phyloP scores from a whole-genome alignment of 768 basidiomycete genomes.

The Omphalotus guepiniiformis region DNA sequence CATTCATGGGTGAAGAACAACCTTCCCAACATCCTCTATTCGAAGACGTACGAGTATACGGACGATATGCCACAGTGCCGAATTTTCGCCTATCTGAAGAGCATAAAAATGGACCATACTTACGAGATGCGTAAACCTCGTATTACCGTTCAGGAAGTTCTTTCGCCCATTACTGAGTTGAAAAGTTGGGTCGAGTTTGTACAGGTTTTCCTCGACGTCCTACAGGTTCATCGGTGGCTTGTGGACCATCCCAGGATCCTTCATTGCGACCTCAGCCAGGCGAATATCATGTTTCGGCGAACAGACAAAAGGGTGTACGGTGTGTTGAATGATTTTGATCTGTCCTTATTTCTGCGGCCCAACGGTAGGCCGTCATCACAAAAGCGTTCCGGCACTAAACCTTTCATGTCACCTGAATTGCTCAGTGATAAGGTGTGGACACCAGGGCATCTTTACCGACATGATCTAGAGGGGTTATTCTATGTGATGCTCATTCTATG shows the following conservation, averaged over 20 bases:
- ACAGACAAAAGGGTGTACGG: not conserved
- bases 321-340: constrained; percentile 4
- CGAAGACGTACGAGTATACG: not conserved
- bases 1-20: constrained; percentile 1
- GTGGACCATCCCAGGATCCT: not conserved
- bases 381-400: not conserved
- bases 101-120: not conserved
- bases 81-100: not conserved
- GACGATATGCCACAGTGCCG: not conserved
- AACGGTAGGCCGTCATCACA: not conserved
- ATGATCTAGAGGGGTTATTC: not conserved
- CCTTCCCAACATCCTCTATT: not conserved
- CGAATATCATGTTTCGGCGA: not conserved
- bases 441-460: not conserved
- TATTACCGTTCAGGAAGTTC: not conserved
- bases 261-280: constrained; percentile 3
- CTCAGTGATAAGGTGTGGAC: not conserved
- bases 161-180: not conserved
- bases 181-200: not conserved
- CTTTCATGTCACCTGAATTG: not conserved
- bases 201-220: not conserved
- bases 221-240: constrained; percentile 4
- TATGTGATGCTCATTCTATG: not conserved
- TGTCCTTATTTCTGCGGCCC: too few relatives aligned
- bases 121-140: not conserved